A percentile compares a stretch with the other conserved stretches of the same genome.
Conservation (phyloP, 345 rosid genomes). For the Cochlearia excelsa region DNA sequence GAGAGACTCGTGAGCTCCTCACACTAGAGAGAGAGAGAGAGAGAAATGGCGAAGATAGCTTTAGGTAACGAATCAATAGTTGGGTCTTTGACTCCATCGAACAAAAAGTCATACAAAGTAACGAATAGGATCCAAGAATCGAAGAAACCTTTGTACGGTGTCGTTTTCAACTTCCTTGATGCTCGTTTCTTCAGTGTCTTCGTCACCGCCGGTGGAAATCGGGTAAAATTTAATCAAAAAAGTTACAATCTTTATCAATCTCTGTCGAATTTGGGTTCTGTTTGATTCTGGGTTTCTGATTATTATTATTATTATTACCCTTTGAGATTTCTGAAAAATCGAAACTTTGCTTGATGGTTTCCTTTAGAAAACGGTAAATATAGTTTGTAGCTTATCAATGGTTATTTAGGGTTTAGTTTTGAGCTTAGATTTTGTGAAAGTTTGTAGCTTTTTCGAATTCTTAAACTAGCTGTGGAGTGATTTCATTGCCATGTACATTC, state of each 20-base stretch:
- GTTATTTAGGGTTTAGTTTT: constrained; percentile 3
- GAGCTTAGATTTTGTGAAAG: constrained; percentile 15
- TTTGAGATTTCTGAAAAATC: background rate
- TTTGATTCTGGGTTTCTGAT: constrained; percentile 21
- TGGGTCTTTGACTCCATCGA: constrained; percentile 68
- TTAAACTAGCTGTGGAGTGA: background rate
- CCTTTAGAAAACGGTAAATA: background rate
- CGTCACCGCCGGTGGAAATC: constrained; percentile 92
- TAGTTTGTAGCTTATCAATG: background rate
- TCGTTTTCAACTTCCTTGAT: constrained; percentile 91
- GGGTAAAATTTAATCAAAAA: constrained; percentile 38
- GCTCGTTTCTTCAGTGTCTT: constrained; percentile 86
- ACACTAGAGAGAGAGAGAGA: background rate
- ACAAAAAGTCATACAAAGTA: constrained; percentile 74
- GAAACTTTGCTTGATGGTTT: constrained; percentile 22
- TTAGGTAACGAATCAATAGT: constrained; percentile 82
- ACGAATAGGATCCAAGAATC: constrained; percentile 89
- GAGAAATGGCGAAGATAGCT: constrained; percentile 59
- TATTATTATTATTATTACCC: background rate
- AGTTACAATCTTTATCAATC: background rate
- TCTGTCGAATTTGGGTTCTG: constrained; percentile 4
- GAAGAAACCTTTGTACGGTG: constrained; percentile 89
- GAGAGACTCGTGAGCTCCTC: constrained; percentile 22
- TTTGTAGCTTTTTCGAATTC: constrained; percentile 14
- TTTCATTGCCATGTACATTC: constrained; percentile 3